Conservation (phyloP, 768 basidiomycete genomes). For the Cubamyces lactineus region DNA sequence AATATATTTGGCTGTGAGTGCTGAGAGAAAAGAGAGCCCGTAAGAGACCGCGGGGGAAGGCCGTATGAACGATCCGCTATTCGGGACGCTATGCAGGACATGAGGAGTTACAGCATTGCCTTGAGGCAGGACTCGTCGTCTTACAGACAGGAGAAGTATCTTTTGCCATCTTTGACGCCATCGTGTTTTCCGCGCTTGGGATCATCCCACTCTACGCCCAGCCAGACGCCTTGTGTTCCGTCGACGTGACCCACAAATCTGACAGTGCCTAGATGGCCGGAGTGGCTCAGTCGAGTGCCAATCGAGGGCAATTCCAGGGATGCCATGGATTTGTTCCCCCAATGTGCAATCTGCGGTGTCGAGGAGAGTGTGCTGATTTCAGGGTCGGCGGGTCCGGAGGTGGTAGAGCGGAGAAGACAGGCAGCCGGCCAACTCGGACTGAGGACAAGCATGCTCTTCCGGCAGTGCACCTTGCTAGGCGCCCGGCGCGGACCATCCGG, state of each 20-base stretch:
- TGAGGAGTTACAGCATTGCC: constrained; percentile 10
- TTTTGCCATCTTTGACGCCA: constrained; percentile 74
- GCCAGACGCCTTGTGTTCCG: constrained; percentile 71
- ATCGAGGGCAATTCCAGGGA: constrained; percentile 35
- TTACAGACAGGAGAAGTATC: constrained; percentile 82
- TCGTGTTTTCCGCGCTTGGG: constrained; percentile 83
- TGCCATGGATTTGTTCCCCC: neutral
- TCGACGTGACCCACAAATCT: constrained; percentile 68
- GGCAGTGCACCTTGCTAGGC: no score
- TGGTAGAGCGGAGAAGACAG: neutral
- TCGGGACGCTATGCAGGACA: constrained; percentile 42
- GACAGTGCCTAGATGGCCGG: constrained; percentile 67
- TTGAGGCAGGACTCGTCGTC: constrained; percentile 28
- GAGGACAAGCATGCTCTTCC: no score
- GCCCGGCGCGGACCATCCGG: no score
- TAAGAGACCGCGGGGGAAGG: constrained; percentile 59
- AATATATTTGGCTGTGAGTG: constrained; percentile 78
- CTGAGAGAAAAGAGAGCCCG: constrained; percentile 74
- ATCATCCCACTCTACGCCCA: constrained; percentile 99
- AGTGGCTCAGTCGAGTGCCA: constrained; percentile 59
- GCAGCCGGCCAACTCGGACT: neutral
- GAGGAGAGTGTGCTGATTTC: neutral
- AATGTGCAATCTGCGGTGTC: no score
- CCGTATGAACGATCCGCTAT: constrained; percentile 82
- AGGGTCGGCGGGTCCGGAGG: neutral